phyloP scores from a whole-genome alignment of 441 rosid genomes.

The Macaranga tanarius region DNA sequence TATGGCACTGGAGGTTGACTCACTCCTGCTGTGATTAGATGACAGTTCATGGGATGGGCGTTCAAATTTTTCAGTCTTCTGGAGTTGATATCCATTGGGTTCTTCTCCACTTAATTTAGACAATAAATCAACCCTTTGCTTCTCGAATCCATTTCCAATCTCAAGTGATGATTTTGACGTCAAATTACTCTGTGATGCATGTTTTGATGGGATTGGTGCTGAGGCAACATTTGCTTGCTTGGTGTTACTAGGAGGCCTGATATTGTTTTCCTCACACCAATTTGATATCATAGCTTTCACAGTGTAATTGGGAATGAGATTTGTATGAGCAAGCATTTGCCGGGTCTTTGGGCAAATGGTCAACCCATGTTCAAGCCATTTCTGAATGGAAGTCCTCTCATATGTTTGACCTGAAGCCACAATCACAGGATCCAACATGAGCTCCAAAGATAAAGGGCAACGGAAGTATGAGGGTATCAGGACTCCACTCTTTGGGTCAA shows the following conservation, averaged over 20 bases:
- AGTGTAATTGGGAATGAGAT: conserved; percentile 87
- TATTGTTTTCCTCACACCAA: conserved; percentile 73
- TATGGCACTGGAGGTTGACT: conserved; percentile 65
- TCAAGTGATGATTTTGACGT: conserved; percentile 58
- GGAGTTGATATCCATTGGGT: conserved; percentile 34
- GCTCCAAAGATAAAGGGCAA: conserved; percentile 83
- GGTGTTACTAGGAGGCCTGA: conserved; percentile 36
- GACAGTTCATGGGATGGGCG: conserved; percentile 54
- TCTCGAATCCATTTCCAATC: conserved; percentile 57
- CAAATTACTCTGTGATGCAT: conserved; percentile 50
- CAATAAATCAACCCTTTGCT: conserved; percentile 46
- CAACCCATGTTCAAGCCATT: conserved; percentile 81
- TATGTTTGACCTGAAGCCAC: conserved; percentile 94
- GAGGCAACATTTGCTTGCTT: conserved; percentile 33
- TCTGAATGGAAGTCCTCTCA: conserved; percentile 80
- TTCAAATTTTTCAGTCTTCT: conserved; percentile 49
- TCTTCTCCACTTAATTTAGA: conserved; percentile 47
- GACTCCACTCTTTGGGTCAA: conserved; percentile 58
- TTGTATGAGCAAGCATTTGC: conserved; percentile 57
- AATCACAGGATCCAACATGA: conserved; percentile 89
- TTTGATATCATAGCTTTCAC: conserved; percentile 86
- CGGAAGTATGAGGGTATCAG: conserved; percentile 73
- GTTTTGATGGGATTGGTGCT: conserved; percentile 39
- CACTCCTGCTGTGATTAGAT: conserved; percentile 73
- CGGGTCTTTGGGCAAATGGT: conserved; percentile 79